Conservation (phyloP, 495 filamentous ascomycete species). For the Lasiosphaeria hispida region DNA sequence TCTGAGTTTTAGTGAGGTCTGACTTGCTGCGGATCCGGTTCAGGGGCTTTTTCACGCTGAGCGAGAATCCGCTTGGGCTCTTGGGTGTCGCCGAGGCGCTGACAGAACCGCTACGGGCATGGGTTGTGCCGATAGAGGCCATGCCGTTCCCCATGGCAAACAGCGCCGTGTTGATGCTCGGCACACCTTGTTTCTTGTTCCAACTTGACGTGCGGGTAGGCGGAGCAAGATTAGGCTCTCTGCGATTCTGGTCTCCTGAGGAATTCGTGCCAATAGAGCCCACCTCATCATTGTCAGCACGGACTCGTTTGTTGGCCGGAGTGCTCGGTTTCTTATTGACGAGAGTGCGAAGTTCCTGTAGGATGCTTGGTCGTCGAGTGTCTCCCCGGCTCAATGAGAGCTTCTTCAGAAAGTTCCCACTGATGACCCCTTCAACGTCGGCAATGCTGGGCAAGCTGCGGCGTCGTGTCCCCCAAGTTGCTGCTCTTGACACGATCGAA, state of each 20-base stretch:
- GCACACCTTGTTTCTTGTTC: slow-evolving; percentile 55
- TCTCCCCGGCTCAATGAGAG: slow-evolving; percentile 55
- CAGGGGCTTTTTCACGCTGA: slow-evolving; percentile 52
- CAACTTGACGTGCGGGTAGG: slow-evolving; percentile 56
- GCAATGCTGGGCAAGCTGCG: slow-evolving; percentile 56
- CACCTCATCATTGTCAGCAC: slow-evolving; percentile 41
- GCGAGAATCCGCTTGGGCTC: slow-evolving; percentile 38
- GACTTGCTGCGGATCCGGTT: slow-evolving; percentile 71
- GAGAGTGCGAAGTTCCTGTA: slow-evolving; percentile 49
- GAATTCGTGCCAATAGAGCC: slow-evolving; percentile 33
- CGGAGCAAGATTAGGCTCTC: slow-evolving; percentile 54
- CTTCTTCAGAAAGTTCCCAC: slow-evolving; percentile 60
- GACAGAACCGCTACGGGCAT: slow-evolving; percentile 56
- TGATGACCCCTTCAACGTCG: slow-evolving; percentile 59
- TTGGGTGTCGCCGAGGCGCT: slow-evolving; percentile 48
- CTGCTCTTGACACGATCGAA: slow-evolving; percentile 60
- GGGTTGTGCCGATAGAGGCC: slow-evolving; percentile 58
- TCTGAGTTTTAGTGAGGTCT: slow-evolving; percentile 57
- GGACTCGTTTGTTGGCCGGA: slow-evolving; percentile 45
- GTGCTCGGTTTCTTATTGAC: slow-evolving; percentile 52
- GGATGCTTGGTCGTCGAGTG: slow-evolving; percentile 41
- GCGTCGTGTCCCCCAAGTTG: slow-evolving; percentile 70
- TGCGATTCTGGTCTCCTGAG: slow-evolving; percentile 37
- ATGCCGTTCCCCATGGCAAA: slow-evolving; percentile 61
- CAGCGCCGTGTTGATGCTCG: slow-evolving; percentile 63